Conservation (phyloP, 2,329 filamentous ascomycete species). For the Sclerotinia trifoliorum region DNA sequence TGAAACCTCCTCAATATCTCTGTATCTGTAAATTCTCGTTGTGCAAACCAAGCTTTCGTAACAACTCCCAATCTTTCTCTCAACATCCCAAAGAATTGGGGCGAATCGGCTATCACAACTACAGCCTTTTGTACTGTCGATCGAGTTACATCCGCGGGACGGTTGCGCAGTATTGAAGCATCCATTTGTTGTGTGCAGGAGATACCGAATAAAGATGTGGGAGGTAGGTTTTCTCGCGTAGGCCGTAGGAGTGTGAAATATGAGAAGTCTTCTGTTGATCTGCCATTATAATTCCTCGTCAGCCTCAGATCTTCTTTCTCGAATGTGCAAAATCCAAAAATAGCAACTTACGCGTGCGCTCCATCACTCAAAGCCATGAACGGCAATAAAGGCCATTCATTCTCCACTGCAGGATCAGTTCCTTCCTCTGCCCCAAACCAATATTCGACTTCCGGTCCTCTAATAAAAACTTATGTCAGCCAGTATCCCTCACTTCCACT, state of each 20-base stretch:
- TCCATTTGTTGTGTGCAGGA: conserved; percentile 92
- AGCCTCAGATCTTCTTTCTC: background rate
- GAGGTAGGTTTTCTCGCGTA: conserved; percentile 52
- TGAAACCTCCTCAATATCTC: conserved; percentile 91
- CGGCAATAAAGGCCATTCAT: conserved; percentile 87
- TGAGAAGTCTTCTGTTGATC: conserved; percentile 91
- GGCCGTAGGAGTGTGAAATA: conserved; percentile 89
- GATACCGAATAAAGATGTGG: conserved; percentile 90
- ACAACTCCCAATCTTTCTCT: conserved; percentile 87
- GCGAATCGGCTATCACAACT: conserved; percentile 88
- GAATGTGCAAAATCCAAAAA: background rate
- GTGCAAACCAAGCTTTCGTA: conserved; percentile 93
- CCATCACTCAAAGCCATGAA: conserved; percentile 98
- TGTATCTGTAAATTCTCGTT: conserved; percentile 85
- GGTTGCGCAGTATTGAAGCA: conserved; percentile 70
- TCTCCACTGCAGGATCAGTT: conserved; percentile 73
- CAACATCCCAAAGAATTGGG: conserved; percentile 85
- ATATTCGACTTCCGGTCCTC: conserved; percentile 87
- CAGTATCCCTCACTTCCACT: conserved; percentile 23
- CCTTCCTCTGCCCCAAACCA: conserved; percentile 81
- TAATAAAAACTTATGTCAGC: conserved; percentile 21
- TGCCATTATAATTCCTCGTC: conserved; percentile 41
- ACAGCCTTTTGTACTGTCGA: conserved; percentile 98
- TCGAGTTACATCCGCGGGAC: conserved; percentile 87
- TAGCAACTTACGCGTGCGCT: conserved; percentile 73